Base-by-base conservation (phyloP, 306 rosid genomes). In the Astragalus glycyphyllos region DNA sequence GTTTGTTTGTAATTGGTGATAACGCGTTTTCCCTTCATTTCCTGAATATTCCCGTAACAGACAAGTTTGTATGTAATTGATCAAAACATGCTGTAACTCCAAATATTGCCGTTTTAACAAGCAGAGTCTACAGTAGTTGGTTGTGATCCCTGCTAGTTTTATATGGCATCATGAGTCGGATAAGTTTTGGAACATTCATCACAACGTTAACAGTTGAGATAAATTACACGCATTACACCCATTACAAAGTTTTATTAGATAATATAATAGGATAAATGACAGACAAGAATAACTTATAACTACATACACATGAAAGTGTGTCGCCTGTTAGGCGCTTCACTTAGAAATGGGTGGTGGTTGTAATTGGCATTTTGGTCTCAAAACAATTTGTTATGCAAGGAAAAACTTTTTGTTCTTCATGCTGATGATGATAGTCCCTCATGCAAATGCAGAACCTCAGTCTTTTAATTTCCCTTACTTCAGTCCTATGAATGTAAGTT, bases 291-390 rank as follows among this genome's bases (percentile, higher is more conserved):
- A 58, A 11, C 9, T 20, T 20, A 49, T 16, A 46, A 61, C 58
- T 23, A 14, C 16, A 15, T 13, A 15, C 17, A 37, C 62, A 68
- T 5, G 61, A 61, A 61, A 48, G 60, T 35, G 63, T 58, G 62
- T 12, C 17, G 5, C 55, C 55, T 2, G 11, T 14, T 13, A 20
- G 34, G 6, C 62, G 37, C 61, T 15, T 5, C 37, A 62, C 56
- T 65, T 55, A 12, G 40, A 47, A 74, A 74, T 74, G 79, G 23
- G 23, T 20, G 66, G 11, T 44, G 40, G 32, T 29, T 64, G 44
- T 71, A 37, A 2, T 44, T 8, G 49, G 50, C 57, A 64, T 32
- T 12, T 55, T 45, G 68, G 58, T 44, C 49, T 46, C 31, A n/a
- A 46, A 8, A 3, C 58, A 1, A 34, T 35, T 8, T 5, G 38